Conservation (phyloP, 169 alveolate species). For the Eimeria acervulina region DNA sequence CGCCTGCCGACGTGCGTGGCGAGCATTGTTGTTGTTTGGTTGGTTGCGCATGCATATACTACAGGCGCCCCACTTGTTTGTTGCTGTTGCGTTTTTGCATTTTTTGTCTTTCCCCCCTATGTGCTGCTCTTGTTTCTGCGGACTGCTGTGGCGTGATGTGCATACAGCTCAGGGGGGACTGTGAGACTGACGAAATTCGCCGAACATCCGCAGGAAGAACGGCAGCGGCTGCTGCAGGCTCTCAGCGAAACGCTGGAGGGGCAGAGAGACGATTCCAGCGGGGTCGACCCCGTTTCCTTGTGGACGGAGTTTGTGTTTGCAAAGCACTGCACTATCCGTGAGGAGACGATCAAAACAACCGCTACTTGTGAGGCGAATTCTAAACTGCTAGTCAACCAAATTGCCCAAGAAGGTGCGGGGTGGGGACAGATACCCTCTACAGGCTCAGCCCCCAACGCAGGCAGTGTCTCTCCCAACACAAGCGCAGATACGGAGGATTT, state of each 20-base stretch:
- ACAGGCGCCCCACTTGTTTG: not conserved
- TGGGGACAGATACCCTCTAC: not conserved
- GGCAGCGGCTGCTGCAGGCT: constrained; percentile 37
- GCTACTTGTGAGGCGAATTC: not conserved
- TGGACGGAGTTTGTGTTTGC: not conserved
- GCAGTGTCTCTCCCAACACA: not conserved
- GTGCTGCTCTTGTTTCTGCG: constrained; percentile 4
- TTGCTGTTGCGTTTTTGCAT: not conserved
- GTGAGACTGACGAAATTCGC: constrained; percentile 19
- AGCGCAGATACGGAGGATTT: not conserved
- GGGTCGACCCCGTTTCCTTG: not conserved
- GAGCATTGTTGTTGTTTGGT: not conserved
- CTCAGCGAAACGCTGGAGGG: not conserved
- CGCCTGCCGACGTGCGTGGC: not conserved
- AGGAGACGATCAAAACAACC: not conserved
- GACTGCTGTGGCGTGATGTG: not conserved
- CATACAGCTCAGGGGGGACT: not conserved
- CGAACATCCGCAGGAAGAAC: constrained; percentile 2
- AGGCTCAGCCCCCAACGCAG: not conserved
- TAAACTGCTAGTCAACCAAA: not conserved
- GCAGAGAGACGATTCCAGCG: not conserved
- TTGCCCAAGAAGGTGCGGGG: not conserved
- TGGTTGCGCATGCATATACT: not conserved
- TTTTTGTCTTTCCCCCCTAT: not conserved
- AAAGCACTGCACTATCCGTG: constrained; percentile 14